These are phyloP conservation scores for Lactarius hengduanensis DNA, from an alignment of 768 basidiomycete species.

Conservation along the genomic window DNA sequence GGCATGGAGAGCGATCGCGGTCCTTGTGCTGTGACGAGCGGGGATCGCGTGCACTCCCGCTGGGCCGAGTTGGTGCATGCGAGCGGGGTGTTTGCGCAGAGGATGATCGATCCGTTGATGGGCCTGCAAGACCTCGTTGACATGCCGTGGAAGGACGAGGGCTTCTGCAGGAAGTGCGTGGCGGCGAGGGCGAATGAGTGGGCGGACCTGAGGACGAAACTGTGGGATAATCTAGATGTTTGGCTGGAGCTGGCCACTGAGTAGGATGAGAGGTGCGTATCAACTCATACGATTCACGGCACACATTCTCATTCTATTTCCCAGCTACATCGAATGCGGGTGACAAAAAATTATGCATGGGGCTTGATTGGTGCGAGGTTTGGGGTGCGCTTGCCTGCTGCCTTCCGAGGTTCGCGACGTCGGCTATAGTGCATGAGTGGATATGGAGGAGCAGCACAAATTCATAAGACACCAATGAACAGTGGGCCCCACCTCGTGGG, in stretches of 20 bases:
- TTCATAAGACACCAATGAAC: not conserved
- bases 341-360: not conserved
- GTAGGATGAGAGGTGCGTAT: not conserved
- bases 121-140: constrained; percentile 38
- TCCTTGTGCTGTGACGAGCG: constrained; percentile 23
- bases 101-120: constrained; percentile 38
- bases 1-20: not conserved
- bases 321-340: not conserved
- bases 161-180: constrained; percentile 40
- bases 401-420: not conserved
- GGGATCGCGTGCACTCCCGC: constrained; percentile 11
- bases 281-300: not conserved
- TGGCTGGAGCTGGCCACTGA: constrained; percentile 21
- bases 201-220: constrained; percentile 28
- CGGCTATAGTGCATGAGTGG: not conserved
- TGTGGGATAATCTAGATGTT: constrained; percentile 23
- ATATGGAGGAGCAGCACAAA: not conserved
- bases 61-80: constrained; percentile 29
- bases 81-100: constrained; percentile 34
- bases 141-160: constrained; percentile 34
- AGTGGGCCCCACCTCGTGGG: not conserved
- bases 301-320: not conserved
- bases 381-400: not conserved
- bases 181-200: constrained; percentile 34
- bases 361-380: not conserved